phyloP scores from a whole-genome alignment of 495 filamentous ascomycete genomes.

The Penicillium turbatum region DNA sequence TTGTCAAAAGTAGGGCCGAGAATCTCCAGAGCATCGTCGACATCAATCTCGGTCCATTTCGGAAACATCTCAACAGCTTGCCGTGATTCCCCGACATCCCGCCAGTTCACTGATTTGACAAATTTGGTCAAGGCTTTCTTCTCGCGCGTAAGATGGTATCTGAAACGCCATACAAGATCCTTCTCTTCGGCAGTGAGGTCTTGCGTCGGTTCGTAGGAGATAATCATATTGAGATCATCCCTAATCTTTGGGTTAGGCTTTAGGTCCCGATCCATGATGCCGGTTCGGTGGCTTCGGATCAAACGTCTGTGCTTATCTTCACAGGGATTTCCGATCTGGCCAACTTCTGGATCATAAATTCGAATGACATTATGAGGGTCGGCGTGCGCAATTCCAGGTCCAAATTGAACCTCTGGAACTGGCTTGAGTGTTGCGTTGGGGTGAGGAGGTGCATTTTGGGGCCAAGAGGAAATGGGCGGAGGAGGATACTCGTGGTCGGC shows the following conservation, averaged over 20 bases:
- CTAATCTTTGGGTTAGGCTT: constrained; percentile 96
- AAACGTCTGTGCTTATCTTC: constrained; percentile 93
- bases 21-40: constrained; percentile 93
- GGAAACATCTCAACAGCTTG: constrained; percentile 86
- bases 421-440: constrained; percentile 69
- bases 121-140: constrained; percentile 96
- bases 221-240: constrained; percentile 86
- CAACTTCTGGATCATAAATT: constrained; percentile 93
- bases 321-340: constrained; percentile 82
- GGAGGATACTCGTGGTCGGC: constrained; percentile 88
- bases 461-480: constrained; percentile 69
- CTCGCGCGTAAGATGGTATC: constrained; percentile 87
- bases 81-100: constrained; percentile 75
- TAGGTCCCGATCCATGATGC: constrained; percentile 84
- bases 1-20: constrained; percentile 91
- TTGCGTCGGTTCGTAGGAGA: constrained; percentile 90
- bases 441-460: constrained; percentile 56
- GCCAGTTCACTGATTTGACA: constrained; percentile 94
- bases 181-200: constrained; percentile 84
- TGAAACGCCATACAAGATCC: constrained; percentile 93
- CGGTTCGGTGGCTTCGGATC: constrained; percentile 88
- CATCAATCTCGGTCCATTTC: constrained; percentile 96
- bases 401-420: constrained; percentile 75
- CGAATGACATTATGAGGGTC: constrained; percentile 57
- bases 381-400: constrained; percentile 69